Percentiles rank a stretch among this genome's conserved stretches.
Conservation (phyloP, 2,329 filamentous ascomycete species). For the Zymoseptoria crescenta region DNA sequence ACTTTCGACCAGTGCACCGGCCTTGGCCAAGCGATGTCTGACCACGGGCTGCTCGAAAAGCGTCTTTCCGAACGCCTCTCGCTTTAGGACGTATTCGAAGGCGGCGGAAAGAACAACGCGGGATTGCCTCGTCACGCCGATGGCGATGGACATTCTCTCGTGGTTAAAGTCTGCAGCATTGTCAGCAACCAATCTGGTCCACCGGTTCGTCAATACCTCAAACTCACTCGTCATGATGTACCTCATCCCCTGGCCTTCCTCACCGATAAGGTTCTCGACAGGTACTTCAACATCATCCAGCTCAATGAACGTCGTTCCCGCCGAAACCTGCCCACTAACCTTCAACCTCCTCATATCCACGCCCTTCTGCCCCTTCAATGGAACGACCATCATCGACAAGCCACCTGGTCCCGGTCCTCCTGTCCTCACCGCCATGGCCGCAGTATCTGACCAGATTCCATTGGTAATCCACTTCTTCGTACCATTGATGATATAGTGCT, state of each 20-base stretch:
- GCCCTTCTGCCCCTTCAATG: slow-evolving; percentile 58
- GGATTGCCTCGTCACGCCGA: slow-evolving; percentile 55
- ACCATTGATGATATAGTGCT: slow-evolving; percentile 64
- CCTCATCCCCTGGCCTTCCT: slow-evolving; percentile 63
- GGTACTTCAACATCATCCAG: slow-evolving; percentile 68
- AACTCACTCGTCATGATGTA: slow-evolving; percentile 38
- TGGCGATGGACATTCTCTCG: slow-evolving; percentile 60
- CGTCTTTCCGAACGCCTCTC: slow-evolving; percentile 60
- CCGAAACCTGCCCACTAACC: slow-evolving; percentile 56
- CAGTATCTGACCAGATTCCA: slow-evolving; percentile 61
- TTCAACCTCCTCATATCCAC: slow-evolving; percentile 62
- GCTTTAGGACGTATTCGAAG: slow-evolving; percentile 56
- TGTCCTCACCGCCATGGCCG: slow-evolving; percentile 65
- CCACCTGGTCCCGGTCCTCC: slow-evolving; percentile 57
- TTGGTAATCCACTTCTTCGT: slow-evolving; percentile 76
- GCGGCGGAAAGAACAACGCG: slow-evolving; percentile 53
- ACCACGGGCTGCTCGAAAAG: slow-evolving; percentile 70
- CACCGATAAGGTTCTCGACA: slow-evolving; percentile 60
- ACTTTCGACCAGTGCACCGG: slow-evolving; percentile 59
- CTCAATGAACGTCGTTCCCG: slow-evolving; percentile 68
- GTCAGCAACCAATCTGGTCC: slow-evolving; percentile 25
- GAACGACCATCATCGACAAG: slow-evolving; percentile 61
- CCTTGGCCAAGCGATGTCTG: slow-evolving; percentile 63
- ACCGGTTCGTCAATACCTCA: background rate
- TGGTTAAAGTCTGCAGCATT: slow-evolving; percentile 60